Evolutionary conservation across 73 alveolate genomes (phyloP), one percentile per base, ranked within the genome.

Genomic region (Symbiodinium pilosum): DNA sequence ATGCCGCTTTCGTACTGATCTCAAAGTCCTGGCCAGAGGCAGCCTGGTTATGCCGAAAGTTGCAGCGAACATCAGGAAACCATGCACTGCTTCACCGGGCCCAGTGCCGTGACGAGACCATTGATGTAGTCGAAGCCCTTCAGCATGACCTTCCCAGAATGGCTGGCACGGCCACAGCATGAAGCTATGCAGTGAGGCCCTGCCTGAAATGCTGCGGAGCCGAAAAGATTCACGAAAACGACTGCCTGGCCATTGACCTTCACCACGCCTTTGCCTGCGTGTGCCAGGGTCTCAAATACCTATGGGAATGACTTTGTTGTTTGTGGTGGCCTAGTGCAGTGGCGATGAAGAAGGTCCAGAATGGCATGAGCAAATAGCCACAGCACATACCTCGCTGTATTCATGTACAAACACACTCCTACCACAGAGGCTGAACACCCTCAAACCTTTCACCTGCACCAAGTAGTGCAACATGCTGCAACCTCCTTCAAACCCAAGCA

Each of bases 301-400:
- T 16, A 16, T 18, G 30, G 32, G 24, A 26, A 16, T 6, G 26
- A 0, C 32, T 16, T 38, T 64, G 81, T 38, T 56, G 34, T 30
- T 26, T 6, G 28, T 44, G 41, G 34, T 8, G 3, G 87, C 97
- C 98, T 93, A 93, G 40, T 42, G 98, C 30, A 14, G 98, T 93
- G n/a, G 98, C 98, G 68, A 93, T 52, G 98, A 93, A 93, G 86
- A 93, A 93, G 85, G 98, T 93, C 98, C 98, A 93, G 47, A 93
- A 93, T 16, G 91, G 93, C 98, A 93, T 93, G 68, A 93, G 43
- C 64, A 93, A 26, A 47, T 93, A 93, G 85, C 98, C 98, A 64
- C 98, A 93, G 84, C 98, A 93, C 98, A 93, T 93, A 8, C 97
- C 97, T 91, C 54, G 75, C 32, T 56, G 75, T 26, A 30, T 3